A percentile compares a stretch with the other conserved stretches of the same genome.
Conservation (phyloP, 768 basidiomycete genomes). For the Hemileccinum rubropunctum region DNA sequence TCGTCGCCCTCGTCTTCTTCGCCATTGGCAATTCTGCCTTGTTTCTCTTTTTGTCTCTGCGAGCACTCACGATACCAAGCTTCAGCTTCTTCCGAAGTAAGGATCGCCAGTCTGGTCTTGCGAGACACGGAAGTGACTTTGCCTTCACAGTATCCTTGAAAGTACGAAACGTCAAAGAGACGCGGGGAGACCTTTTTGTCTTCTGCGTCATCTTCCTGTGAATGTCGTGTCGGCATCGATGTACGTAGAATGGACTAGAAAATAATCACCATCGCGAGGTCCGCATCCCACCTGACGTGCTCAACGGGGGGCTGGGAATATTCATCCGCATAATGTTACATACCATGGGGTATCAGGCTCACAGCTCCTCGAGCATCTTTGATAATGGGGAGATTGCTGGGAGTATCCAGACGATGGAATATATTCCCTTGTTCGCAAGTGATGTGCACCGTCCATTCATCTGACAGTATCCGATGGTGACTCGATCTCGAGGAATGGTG, state of each 20-base stretch:
- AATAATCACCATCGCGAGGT: background rate
- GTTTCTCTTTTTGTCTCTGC: constrained; percentile 3
- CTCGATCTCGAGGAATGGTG: background rate
- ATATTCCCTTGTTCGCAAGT: constrained; percentile 16
- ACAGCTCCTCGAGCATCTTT: constrained; percentile 23
- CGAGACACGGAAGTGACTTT: constrained; percentile 20
- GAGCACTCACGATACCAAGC: constrained; percentile 3
- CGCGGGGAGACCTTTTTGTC: constrained; percentile 20
- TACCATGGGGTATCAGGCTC: background rate
- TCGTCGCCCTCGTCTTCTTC: constrained; percentile 13
- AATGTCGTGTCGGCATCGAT: background rate
- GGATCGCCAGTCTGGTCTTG: constrained; percentile 22
- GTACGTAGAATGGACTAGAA: background rate
- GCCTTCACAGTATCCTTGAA: constrained; percentile 24
- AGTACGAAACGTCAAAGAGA: constrained; percentile 21
- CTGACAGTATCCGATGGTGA: constrained; percentile 4
- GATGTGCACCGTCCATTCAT: constrained; percentile 28
- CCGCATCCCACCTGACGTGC: constrained; percentile 7
- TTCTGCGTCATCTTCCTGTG: constrained; percentile 22
- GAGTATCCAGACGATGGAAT: constrained; percentile 9
- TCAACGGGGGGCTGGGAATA: constrained; percentile 21
- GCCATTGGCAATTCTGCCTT: constrained; percentile 6
- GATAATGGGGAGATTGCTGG: constrained; percentile 19
- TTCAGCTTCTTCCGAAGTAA: constrained; percentile 18
- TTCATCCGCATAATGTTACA: background rate